Conservation (phyloP, 768 basidiomycete species). For the Crepidotus variabilis region DNA sequence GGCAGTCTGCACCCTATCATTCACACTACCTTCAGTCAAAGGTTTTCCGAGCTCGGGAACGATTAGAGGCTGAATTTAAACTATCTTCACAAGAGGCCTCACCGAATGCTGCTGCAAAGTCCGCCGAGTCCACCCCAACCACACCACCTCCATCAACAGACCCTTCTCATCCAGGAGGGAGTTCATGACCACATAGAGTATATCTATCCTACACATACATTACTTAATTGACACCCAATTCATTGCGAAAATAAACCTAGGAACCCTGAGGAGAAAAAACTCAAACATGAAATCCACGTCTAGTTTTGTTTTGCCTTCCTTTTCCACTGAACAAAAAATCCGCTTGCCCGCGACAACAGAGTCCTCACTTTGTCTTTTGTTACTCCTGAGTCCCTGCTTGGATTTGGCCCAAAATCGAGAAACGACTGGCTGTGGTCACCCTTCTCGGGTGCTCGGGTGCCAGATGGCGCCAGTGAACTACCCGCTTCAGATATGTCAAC, state of each 20-base stretch:
- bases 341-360: slow-evolving; percentile 7
- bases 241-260: slow-evolving; percentile 1
- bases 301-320: neutral
- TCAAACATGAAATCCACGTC: neutral
- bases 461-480: neutral
- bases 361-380: slow-evolving; percentile 1
- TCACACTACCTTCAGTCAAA: slow-evolving; percentile 97
- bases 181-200: slow-evolving; percentile 4
- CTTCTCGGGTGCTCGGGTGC: neutral
- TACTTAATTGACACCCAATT: slow-evolving; percentile 8
- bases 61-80: slow-evolving; percentile 85
- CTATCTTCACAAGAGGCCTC: slow-evolving; percentile 19
- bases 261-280: neutral
- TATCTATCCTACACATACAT: slow-evolving; percentile 1
- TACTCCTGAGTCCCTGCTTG: neutral
- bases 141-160: slow-evolving; percentile 13
- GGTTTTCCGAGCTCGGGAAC: slow-evolving; percentile 90
- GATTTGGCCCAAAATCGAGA: slow-evolving; percentile 6
- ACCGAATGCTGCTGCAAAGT: slow-evolving; percentile 8
- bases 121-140: slow-evolving; percentile 13
- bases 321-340: slow-evolving; percentile 3
- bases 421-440: slow-evolving; percentile 6
- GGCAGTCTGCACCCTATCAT: slow-evolving; percentile 42
- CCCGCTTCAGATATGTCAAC: neutral
- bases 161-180: neutral